A percentile compares a stretch with the other conserved stretches of the same genome.
Conservation (phyloP, 345 rosid species). For the Durio zibethinus region DNA sequence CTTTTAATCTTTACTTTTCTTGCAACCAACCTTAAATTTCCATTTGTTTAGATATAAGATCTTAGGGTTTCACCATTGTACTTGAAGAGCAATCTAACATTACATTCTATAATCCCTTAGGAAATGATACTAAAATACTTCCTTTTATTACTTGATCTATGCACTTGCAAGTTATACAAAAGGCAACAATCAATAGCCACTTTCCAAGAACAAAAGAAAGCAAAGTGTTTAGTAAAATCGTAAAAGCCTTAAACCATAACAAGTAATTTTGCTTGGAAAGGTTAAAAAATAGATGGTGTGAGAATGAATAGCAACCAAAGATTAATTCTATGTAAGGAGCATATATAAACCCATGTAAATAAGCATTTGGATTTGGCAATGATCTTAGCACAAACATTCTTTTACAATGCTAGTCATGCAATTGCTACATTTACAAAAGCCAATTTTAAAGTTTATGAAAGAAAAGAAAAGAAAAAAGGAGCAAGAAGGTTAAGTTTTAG, state of each 20-base stretch:
- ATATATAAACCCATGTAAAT: neutral
- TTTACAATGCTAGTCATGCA: neutral
- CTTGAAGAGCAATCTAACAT: too few relatives aligned
- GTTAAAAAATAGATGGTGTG: neutral
- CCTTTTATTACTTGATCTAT: too few relatives aligned
- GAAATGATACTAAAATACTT: too few relatives aligned
- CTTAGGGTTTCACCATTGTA: too few relatives aligned
- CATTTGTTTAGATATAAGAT: too few relatives aligned
- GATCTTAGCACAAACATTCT: neutral
- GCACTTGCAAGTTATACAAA: too few relatives aligned
- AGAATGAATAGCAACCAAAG: neutral
- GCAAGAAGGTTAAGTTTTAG: neutral
- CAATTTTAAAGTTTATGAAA: neutral
- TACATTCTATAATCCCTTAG: too few relatives aligned
- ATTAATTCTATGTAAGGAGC: neutral
- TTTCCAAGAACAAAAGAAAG: slow-evolving; percentile 23
- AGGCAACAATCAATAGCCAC: too few relatives aligned
- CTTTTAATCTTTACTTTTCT: too few relatives aligned
- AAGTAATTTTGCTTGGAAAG: neutral
- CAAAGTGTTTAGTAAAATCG: neutral
- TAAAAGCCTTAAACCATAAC: neutral
- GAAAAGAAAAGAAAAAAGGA: neutral
- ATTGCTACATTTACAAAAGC: neutral
- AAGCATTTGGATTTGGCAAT: neutral
- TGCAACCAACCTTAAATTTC: too few relatives aligned